phyloP scores from a whole-genome alignment of 192 early-diverging fungal species.

The Coemansia sp. region DNA sequence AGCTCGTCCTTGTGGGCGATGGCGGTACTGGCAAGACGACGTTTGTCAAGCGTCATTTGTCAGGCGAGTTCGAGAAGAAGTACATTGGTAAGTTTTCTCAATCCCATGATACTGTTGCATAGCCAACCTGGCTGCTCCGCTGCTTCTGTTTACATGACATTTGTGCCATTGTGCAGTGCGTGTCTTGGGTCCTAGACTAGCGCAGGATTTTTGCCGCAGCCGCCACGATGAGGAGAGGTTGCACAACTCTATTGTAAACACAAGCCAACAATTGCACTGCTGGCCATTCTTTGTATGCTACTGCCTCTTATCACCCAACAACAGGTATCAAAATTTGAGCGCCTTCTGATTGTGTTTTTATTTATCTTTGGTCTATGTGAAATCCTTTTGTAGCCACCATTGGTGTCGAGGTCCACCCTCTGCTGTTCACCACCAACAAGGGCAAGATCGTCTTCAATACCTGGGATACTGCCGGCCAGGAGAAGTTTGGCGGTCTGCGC shows the following conservation, averaged over 20 bases:
- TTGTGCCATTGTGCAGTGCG: constrained; percentile 1
- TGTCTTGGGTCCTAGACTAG: constrained; percentile 7
- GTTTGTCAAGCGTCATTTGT: constrained; percentile 99
- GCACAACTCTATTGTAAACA: neutral
- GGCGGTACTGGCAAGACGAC: constrained; percentile 99
- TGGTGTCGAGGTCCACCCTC: constrained; percentile 99
- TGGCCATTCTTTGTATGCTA: neutral
- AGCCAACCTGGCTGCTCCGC: neutral
- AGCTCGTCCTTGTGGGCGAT: constrained; percentile 84
- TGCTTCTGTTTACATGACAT: constrained; percentile 1
- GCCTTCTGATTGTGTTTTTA: constrained; percentile 5
- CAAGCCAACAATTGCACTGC: neutral
- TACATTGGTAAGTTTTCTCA: constrained; percentile 67
- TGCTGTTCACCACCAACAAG: constrained; percentile 97
- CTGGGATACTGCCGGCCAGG: constrained; percentile 99
- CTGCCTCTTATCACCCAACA: neutral
- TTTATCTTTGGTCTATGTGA: constrained; percentile 7
- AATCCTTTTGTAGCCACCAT: constrained; percentile 78
- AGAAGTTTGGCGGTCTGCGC: constrained; percentile 99
- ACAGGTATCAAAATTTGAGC: neutral
- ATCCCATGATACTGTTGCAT: neutral
- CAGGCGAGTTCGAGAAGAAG: constrained; percentile 99
- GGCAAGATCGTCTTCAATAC: constrained; percentile 97
- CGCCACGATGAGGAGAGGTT: neutral
- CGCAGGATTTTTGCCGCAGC: neutral